Base-by-base conservation (phyloP, 805 yeast genomes). In the Ogataea glucozyma region DNA sequence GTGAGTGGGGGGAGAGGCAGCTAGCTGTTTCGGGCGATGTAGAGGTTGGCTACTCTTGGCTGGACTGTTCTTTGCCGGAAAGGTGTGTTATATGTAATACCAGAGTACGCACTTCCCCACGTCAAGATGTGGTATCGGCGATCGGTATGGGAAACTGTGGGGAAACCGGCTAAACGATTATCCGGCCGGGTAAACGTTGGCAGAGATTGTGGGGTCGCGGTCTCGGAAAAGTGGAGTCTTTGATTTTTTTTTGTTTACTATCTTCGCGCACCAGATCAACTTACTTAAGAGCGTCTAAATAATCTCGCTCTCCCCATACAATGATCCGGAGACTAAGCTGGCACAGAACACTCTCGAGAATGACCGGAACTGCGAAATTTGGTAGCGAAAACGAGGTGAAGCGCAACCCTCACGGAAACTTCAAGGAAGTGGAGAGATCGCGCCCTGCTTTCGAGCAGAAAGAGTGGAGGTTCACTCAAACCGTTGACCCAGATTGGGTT, bases 401-500 rank as follows among this genome's bases (percentile, higher is more conserved):
- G 20, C 26, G 43, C 13, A 40, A 40, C 16, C 43, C 43, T 12
- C 43, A 40, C 13, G 34, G 34, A 16, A 32, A 40, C n/a, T 40
- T 40, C 43, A 35, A 35, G n/a, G 40, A 38, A 19, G 43, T 43
- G n/a, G 47, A 43, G 37, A 41, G 31, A 31, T 31, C 40, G 2
- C 43, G 41, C 4, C 46, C 51, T 14, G 36, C 45, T 13, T 47
- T 47, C 27, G 38, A 40, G 18, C 13, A 37, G 13, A 26, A 31
- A 11, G 37, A 40, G 13, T 47, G 38, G 44, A 29, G 24, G 13
- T 42, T 29, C 24, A 34, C 45, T 13, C 37, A 46, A 26, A 31
- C 45, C 6, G 31, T 39, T 6, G 56, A 32, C 2, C 66, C 71
- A 3, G 45, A 59, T 23, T 78, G 83, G 83, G 53, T 44, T 24